phyloP scores from a whole-genome alignment of 208 protist species.

The Herpetomonas tarakana region DNA sequence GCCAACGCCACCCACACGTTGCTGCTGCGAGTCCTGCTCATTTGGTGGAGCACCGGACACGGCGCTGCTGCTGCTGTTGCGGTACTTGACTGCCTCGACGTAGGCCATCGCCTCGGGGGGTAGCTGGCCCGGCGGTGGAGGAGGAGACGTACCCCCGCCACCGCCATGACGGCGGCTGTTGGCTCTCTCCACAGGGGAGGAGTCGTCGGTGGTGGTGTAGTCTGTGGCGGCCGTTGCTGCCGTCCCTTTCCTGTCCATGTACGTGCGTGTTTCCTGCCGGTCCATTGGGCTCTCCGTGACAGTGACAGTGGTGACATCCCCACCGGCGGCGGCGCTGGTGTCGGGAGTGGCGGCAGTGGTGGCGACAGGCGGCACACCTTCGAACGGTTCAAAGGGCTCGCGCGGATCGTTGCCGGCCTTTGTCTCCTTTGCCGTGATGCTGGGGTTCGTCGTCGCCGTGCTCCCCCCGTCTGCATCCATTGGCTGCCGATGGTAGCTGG shows the following conservation, averaged over 20 bases:
- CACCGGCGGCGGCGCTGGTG: neutral
- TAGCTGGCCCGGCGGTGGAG: neutral
- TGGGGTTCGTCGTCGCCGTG: neutral
- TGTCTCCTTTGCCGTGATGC: neutral
- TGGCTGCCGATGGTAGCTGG: conserved; percentile 30
- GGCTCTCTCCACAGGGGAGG: neutral
- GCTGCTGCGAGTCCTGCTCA: neutral
- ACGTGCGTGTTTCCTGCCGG: neutral
- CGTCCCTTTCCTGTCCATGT: neutral
- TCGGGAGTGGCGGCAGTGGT: neutral
- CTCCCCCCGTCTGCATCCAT: neutral
- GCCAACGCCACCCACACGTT: neutral
- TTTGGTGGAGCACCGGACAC: neutral
- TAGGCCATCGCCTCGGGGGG: neutral
- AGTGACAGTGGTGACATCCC: neutral
- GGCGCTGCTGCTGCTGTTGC: neutral
- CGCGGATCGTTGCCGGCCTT: neutral
- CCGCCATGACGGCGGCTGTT: no score
- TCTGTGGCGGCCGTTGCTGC: neutral
- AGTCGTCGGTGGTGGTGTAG: no score
- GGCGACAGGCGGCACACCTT: neutral
- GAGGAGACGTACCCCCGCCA: no score
- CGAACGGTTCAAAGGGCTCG: neutral
- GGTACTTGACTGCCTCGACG: neutral
- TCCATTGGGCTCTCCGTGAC: neutral